Percentiles rank a stretch among this genome's conserved stretches.
phyloP scores from a whole-genome alignment of 2,329 filamentous ascomycete species.

The Fusarium ambrosium region DNA sequence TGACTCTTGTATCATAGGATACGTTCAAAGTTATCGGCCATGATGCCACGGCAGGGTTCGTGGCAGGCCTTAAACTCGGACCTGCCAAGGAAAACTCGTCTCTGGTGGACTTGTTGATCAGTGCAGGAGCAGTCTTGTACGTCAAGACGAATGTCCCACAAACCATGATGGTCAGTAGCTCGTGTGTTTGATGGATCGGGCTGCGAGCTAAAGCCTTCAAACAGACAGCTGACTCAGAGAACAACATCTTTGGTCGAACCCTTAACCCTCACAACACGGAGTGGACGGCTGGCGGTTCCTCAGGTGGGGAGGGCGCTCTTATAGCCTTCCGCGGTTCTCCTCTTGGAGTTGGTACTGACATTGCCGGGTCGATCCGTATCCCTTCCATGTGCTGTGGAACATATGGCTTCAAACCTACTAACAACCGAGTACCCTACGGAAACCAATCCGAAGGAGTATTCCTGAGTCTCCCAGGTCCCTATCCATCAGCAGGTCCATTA shows the following conservation, averaged over 20 bases:
- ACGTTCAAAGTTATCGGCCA: constrained; percentile 34
- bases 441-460: constrained; percentile 1
- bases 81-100: constrained; percentile 30
- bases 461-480: neutral
- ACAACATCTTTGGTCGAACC: constrained; percentile 43
- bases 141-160: constrained; percentile 66
- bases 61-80: constrained; percentile 33
- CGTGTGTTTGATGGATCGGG: neutral
- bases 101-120: constrained; percentile 40
- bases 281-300: constrained; percentile 37
- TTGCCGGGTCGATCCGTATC: neutral
- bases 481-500: neutral
- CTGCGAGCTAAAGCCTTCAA: neutral
- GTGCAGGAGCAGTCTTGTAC: constrained; percentile 43
- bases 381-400: neutral
- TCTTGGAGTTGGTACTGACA: neutral
- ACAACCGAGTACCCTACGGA: neutral
- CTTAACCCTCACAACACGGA: constrained; percentile 51
- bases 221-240: constrained; percentile 54
- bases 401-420: neutral
- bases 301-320: constrained; percentile 20
- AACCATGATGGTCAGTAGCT: constrained; percentile 67
- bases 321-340: neutral
- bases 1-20: constrained; percentile 15
- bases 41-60: constrained; percentile 36